Evolutionary conservation across 768 basidiomycete genomes (phyloP), one percentile per base, ranked within the genome.

Genomic region (Postia placenta): DNA sequence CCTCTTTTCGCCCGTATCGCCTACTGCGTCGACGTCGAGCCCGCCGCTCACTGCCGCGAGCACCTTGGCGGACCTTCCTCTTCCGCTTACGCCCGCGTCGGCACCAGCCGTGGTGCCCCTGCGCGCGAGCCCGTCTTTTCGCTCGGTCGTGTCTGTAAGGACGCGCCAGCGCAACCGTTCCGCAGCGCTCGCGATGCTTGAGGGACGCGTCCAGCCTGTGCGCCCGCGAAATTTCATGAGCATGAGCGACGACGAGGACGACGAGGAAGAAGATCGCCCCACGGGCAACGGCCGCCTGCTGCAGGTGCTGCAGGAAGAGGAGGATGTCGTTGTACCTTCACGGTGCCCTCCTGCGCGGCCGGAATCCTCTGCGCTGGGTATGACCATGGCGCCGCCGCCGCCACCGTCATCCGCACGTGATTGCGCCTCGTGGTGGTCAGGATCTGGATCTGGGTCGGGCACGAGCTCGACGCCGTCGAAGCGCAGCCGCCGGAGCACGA

Each of bases 221-320:
- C 61, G 62, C 9, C 62, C 67, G 42, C 58, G 62, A 24, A 83
- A 83, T 60, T 85, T 85, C 56, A 85, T 84, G 78, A 79, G 70
- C 67, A 76, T 83, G 74, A 75, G 70, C 45, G 83, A 85, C 55
- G 81, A 84, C 51, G 82, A 82, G 20, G 76, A 76, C 42, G 75
- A 74, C 4, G 71, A 65, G 7, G 44, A 56, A 24, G 48, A 37
- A 12, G 48, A 50, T 2, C 11, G 3, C 38, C 50, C 56, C 6
- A 27, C 9, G 48, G 62, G 22, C 60, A 57, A 20, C 70, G 72
- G 28, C 61, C 66, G 33, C 65, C 52, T 59, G 25, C 53, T 60
- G 4, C 57, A 59, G 4, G 64, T 64, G 11, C 53, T 65, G 14
- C 54, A 55, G 17, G 64, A 66, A 37, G 67, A 69, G 47, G 59